These are phyloP conservation scores for Gossypium arboreum DNA, from an alignment of 345 rosid genomes.

Conservation along the genomic window DNA sequence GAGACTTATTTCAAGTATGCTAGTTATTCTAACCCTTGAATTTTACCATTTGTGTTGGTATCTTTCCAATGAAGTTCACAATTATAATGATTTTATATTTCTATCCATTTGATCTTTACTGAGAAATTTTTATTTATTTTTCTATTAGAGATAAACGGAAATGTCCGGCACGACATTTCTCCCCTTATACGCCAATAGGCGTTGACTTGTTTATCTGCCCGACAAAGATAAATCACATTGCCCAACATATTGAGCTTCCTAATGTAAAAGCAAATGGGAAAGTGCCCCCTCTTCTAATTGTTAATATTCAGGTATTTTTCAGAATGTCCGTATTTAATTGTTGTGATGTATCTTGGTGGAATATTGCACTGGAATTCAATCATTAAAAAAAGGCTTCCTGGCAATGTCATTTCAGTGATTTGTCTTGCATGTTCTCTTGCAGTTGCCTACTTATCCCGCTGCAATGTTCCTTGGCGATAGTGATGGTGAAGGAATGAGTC, in stretches of 20 bases:
- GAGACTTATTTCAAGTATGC: conserved; percentile 66
- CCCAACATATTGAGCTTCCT: conserved; percentile 87
- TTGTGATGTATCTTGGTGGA: neutral
- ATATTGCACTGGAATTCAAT: neutral
- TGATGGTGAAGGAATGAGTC: conserved; percentile 7
- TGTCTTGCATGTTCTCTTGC: conserved; percentile 16
- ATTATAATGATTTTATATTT: neutral
- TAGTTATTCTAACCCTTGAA: neutral
- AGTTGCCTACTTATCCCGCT: conserved; percentile 18
- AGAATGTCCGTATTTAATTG: neutral
- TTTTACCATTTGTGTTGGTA: neutral
- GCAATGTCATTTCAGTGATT: neutral
- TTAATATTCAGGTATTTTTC: conserved; percentile 78
- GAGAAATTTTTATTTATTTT: conserved; percentile 2
- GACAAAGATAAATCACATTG: conserved; percentile 82
- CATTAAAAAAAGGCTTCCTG: neutral
- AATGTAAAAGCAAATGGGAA: conserved; percentile 53
- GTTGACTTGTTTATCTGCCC: conserved; percentile 75
- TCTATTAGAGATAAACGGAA: conserved; percentile 73
- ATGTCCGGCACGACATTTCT: conserved; percentile 53
- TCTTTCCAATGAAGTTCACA: neutral
- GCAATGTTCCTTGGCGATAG: conserved; percentile 7
- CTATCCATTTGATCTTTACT: neutral
- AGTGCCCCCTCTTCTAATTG: conserved; percentile 74
- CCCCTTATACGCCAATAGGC: conserved; percentile 71